Conservation (phyloP, 164 flowering plant genomes). For the Euptelea pleiosperma region DNA sequence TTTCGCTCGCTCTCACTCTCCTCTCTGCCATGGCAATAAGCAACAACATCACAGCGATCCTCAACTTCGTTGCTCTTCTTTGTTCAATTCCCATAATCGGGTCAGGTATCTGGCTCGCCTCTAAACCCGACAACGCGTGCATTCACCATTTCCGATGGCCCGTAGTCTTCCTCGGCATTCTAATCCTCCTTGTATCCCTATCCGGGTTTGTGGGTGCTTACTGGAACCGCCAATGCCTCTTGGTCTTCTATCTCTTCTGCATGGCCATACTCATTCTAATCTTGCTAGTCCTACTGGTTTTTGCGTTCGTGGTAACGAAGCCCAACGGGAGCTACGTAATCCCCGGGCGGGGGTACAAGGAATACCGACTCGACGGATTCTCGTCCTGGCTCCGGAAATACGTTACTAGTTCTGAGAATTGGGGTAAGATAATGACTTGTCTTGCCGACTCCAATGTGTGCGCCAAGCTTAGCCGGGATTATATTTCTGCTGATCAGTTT, state of each 20-base stretch:
- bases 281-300: conserved; percentile 55
- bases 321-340: conserved; percentile 54
- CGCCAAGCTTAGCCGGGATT: conserved; percentile 38
- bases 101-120: conserved; percentile 83
- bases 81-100: conserved; percentile 75
- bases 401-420: conserved; percentile 39
- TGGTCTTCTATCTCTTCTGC: conserved; percentile 64
- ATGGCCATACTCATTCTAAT: conserved; percentile 68
- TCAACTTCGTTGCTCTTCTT: conserved; percentile 78
- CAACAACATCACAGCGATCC: conserved; percentile 69
- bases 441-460: conserved; percentile 53
- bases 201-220: conserved; percentile 86
- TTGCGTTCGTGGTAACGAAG: conserved; percentile 75
- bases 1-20: conserved; percentile 2
- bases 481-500: conserved; percentile 56
- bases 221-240: conserved; percentile 63
- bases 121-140: conserved; percentile 78
- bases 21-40: conserved; percentile 54
- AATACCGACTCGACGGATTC: conserved; percentile 64
- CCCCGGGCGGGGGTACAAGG: conserved; percentile 56
- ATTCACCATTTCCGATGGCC: conserved; percentile 76
- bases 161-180: conserved; percentile 60
- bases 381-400: conserved; percentile 68
- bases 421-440: conserved; percentile 70
- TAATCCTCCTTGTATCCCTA: conserved; percentile 66